Base-by-base conservation (phyloP, 2,329 filamentous ascomycete genomes). In the Arthrobotrys sinensis region DNA sequence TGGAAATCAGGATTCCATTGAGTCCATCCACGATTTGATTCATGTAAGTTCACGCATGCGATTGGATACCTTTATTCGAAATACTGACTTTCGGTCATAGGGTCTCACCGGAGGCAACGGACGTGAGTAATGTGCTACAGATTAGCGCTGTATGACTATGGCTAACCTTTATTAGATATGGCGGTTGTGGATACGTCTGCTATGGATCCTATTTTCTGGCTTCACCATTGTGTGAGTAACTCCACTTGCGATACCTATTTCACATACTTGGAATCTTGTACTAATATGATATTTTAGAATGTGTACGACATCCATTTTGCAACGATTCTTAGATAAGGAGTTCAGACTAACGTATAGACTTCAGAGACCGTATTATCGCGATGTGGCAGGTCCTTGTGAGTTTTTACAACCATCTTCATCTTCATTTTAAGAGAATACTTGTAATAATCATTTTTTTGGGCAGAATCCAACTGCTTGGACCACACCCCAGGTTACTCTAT, bases 321-420 rank as follows among this genome's bases (percentile, higher is more conserved):
- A 38, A 5, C n/a, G 12, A 16, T 32, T 38, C 32, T 12, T 28
- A 11, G 6, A 45, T 12, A 2, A 38, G 12, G 38, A 19, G n/a
- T 6, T 24, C 32, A n/a, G 63, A 60, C 43, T 53, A 67, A 53
- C 21, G 4, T 10, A 1, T 28, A 28, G 3, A 32, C 8, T 50
- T 19, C 28, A 78, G 75, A 4, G 75, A 78, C 38, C 75, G 75
- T 19, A 63, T 78, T 24, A 43, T 71, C 11, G 50, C 75, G 0
- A 72, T 78, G 53, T 78, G 75, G 75, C 75, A 78, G 28, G 38
- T 64, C 21, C 75, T 78, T 43, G 75, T 78, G 53, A 63, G 75
- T 55, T 12, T 53, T 21, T 1, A 16, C n/a, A 14, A 3, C 4
- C 10, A 16, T 19, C 10, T 28, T 34, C 2, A 34, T 11, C n/a